Evolutionary conservation across 225 moss, liverwort and hornwort genomes (phyloP).

Genomic region (Bryoerythrophyllum caledonicum): DNA sequence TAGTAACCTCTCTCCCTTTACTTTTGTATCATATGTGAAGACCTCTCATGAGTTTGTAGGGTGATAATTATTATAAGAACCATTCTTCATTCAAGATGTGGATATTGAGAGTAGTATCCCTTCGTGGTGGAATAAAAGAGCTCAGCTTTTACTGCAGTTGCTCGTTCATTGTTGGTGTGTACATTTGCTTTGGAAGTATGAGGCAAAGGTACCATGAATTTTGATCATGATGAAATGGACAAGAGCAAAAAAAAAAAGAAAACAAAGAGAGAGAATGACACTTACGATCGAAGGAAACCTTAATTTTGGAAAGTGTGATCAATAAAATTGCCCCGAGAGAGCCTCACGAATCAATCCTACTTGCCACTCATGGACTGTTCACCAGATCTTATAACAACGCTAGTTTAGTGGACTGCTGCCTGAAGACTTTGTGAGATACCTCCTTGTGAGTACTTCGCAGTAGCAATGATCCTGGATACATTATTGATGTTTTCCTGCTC

Average conservation of each 20-base stretch:
- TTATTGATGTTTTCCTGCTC: conserved; percentile 68
- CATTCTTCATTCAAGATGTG: conserved; percentile 40
- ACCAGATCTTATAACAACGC: background rate
- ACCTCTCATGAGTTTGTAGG: conserved; percentile 17
- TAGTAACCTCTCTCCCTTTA: background rate
- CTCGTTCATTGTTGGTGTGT: background rate
- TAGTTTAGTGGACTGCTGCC: conserved; percentile 34
- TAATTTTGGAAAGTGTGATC: conserved; percentile 13
- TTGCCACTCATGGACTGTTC: conserved; percentile 11
- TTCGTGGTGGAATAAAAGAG: conserved; percentile 8
- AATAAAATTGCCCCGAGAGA: conserved; percentile 30
- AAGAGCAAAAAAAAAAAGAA: too few relatives aligned
- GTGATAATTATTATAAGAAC: conserved; percentile 1
- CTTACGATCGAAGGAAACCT: background rate
- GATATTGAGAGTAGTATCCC: conserved; percentile 15
- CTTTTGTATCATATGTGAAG: conserved; percentile 32
- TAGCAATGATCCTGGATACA: conserved; percentile 55
- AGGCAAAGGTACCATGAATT: too few relatives aligned
- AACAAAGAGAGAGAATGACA: background rate
- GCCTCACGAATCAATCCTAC: conserved; percentile 32
- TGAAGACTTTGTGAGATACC: conserved; percentile 59
- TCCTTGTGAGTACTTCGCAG: conserved; percentile 49
- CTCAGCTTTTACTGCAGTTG: background rate
- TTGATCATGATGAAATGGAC: too few relatives aligned
- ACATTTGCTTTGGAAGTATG: too few relatives aligned